Evolutionary conservation across 208 protist species (phyloP).

Genomic region (Angomonas desouzai): DNA sequence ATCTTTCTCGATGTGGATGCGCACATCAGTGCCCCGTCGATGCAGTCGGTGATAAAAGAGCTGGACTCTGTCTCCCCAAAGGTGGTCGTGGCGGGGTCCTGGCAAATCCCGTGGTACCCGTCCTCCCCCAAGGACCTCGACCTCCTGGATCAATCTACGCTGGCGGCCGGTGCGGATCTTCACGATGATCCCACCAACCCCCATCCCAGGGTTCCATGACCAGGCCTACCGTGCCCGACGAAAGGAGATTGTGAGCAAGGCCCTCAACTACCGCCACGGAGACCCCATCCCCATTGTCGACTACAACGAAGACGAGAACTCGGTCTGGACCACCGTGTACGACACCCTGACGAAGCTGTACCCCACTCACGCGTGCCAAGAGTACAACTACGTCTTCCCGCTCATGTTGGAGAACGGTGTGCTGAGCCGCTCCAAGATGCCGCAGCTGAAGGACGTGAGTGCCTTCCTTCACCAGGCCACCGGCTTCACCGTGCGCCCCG

Average conservation of each 20-base stretch:
- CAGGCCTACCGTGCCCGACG: conserved; percentile 89
- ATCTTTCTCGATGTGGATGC: conserved; percentile 69
- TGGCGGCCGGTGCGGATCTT: conserved; percentile 81
- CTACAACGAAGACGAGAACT: conserved; percentile 91
- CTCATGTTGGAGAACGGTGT: conserved; percentile 92
- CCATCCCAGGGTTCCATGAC: conserved; percentile 96
- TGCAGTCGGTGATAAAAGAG: conserved; percentile 34
- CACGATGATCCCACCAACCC: conserved; percentile 83
- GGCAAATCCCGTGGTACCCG: conserved; percentile 78
- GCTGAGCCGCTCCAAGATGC: conserved; percentile 84
- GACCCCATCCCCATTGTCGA: conserved; percentile 84
- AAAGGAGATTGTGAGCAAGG: conserved; percentile 60
- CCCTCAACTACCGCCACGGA: conserved; percentile 80
- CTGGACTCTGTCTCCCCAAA: conserved; percentile 23
- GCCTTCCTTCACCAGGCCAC: conserved; percentile 91
- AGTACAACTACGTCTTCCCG: conserved; percentile 92
- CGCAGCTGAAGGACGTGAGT: conserved; percentile 93
- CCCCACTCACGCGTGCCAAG: conserved; percentile 90
- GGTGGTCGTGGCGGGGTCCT: conserved; percentile 45
- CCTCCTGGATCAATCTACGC: conserved; percentile 67
- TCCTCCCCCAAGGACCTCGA: conserved; percentile 77
- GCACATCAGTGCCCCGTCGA: conserved; percentile 28
- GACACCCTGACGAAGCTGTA: conserved; percentile 85
- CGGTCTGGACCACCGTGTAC: conserved; percentile 86
- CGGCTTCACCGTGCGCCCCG: conserved; percentile 92